A percentile compares a stretch with the other conserved stretches of the same genome.
phyloP scores from a whole-genome alignment of 108 stramenopile genomes.

The Fistulifera solaris region DNA sequence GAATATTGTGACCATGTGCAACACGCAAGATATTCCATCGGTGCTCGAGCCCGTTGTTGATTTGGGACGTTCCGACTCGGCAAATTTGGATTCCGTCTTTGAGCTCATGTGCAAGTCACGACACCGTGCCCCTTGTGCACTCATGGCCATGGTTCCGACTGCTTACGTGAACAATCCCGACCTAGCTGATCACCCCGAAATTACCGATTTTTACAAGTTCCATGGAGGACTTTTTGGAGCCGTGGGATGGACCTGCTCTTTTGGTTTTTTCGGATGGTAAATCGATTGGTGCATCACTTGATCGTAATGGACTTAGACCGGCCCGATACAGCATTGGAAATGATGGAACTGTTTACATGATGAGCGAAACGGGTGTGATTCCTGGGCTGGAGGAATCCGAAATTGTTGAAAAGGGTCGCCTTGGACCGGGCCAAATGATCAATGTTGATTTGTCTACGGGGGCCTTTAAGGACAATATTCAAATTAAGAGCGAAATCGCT shows the following conservation, averaged over 20 bases:
- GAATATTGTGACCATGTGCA: conserved; percentile 77
- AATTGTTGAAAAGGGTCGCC: conserved; percentile 88
- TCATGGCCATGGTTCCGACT: conserved; percentile 86
- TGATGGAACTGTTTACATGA: conserved; percentile 91
- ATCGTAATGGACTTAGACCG: conserved; percentile 90
- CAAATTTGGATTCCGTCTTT: conserved; percentile 91
- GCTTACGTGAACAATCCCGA: conserved; percentile 86
- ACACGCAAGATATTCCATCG: conserved; percentile 77
- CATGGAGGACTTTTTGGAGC: conserved; percentile 92
- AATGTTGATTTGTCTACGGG: conserved; percentile 85
- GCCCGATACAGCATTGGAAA: conserved; percentile 87
- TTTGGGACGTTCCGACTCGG: conserved; percentile 82
- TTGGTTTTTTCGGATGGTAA: conserved; percentile 93
- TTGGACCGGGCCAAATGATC: conserved; percentile 96
- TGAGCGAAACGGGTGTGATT: conserved; percentile 95
- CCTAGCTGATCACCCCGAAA: conserved; percentile 75
- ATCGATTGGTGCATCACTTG: conserved; percentile 83
- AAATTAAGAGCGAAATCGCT: conserved; percentile 90
- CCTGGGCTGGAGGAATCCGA: conserved; percentile 66
- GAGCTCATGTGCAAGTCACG: conserved; percentile 90
- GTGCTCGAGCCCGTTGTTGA: conserved; percentile 80
- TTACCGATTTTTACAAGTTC: conserved; percentile 96
- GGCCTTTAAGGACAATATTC: conserved; percentile 88
- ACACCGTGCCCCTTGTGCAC: conserved; percentile 84
- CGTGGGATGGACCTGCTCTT: conserved; percentile 97